Conservation (phyloP, 345 rosid genomes). For the Arabidopsis suecica region DNA sequence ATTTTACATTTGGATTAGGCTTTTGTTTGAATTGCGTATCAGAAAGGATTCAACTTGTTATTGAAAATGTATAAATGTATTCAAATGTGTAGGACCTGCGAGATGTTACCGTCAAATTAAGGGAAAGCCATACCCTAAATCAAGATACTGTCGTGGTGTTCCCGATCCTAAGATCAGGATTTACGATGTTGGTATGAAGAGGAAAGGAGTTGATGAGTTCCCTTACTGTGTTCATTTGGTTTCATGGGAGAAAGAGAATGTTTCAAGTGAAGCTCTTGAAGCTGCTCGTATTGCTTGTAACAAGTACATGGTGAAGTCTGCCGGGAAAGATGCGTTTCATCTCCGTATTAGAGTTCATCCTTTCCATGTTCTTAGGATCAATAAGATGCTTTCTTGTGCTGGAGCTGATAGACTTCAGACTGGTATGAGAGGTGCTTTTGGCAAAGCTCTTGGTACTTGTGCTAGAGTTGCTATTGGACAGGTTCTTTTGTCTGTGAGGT, state of each 20-base stretch:
- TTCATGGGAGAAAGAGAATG: slow-evolving; percentile 65
- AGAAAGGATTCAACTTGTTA: background rate
- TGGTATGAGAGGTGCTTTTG: slow-evolving; percentile 67
- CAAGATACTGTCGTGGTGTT: slow-evolving; percentile 60
- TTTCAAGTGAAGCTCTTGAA: slow-evolving; percentile 65
- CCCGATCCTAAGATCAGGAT: slow-evolving; percentile 63
- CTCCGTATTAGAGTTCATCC: slow-evolving; percentile 63
- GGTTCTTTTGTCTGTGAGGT: slow-evolving; percentile 59
- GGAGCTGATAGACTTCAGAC: slow-evolving; percentile 72
- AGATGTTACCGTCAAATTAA: slow-evolving; percentile 58
- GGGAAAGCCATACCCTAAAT: slow-evolving; percentile 66
- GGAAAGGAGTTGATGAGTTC: slow-evolving; percentile 60
- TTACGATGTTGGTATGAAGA: slow-evolving; percentile 70
- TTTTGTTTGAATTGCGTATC: background rate
- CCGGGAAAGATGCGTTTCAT: slow-evolving; percentile 65
- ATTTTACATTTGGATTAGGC: slow-evolving; percentile 20
- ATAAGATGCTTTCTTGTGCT: slow-evolving; percentile 74
- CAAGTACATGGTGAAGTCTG: slow-evolving; percentile 61
- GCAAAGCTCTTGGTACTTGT: slow-evolving; percentile 60
- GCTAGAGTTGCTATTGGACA: slow-evolving; percentile 61
- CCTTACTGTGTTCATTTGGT: slow-evolving; percentile 66
- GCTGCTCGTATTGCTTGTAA: slow-evolving; percentile 67
- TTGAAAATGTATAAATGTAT: background rate
- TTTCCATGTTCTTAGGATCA: slow-evolving; percentile 60
- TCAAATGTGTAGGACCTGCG: slow-evolving; percentile 39